A percentile compares a stretch with the other conserved stretches of the same genome.
Conservation (phyloP, 1,284 basidiomycete genomes). For the Irpex rosettiformis region DNA sequence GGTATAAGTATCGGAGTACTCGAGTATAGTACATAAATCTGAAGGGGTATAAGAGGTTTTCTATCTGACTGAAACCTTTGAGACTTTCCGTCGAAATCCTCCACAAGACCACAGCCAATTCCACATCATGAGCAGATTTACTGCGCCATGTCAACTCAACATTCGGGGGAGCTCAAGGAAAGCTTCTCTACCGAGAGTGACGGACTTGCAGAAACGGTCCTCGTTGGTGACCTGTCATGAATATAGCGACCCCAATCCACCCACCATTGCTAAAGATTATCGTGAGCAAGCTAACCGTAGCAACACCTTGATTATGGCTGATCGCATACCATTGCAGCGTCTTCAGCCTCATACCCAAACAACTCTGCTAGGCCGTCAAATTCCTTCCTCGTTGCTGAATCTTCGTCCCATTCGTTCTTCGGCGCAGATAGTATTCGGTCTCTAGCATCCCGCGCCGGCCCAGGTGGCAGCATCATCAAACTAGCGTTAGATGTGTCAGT, state of each 20-base stretch:
- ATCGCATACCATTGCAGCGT: constrained; percentile 13
- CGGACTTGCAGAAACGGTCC: no score
- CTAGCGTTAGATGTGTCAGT: constrained; percentile 13
- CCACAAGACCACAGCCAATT: no score
- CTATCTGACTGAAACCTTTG: no score
- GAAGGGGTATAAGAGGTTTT: no score
- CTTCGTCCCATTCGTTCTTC: constrained; percentile 14
- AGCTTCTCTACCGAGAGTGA: no score
- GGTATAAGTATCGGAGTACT: no score
- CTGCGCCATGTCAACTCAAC: no score
- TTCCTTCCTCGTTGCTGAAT: constrained; percentile 8
- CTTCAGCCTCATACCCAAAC: constrained; percentile 16
- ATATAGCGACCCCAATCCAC: neutral
- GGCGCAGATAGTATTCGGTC: constrained; percentile 6
- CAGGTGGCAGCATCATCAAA: constrained; percentile 12
- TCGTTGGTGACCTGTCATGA: neutral
- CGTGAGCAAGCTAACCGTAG: neutral
- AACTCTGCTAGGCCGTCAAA: constrained; percentile 14
- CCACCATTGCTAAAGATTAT: neutral
- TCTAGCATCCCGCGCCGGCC: constrained; percentile 9
- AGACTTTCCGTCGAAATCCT: no score
- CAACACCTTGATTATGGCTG: neutral
- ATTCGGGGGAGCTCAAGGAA: no score
- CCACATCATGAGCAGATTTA: no score
- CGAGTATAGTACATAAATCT: no score